A percentile compares a stretch with the other conserved stretches of the same genome.
Evolutionary conservation across 805 yeast species (phyloP).

Genomic region (Myxozyma mucilagina): DNA sequence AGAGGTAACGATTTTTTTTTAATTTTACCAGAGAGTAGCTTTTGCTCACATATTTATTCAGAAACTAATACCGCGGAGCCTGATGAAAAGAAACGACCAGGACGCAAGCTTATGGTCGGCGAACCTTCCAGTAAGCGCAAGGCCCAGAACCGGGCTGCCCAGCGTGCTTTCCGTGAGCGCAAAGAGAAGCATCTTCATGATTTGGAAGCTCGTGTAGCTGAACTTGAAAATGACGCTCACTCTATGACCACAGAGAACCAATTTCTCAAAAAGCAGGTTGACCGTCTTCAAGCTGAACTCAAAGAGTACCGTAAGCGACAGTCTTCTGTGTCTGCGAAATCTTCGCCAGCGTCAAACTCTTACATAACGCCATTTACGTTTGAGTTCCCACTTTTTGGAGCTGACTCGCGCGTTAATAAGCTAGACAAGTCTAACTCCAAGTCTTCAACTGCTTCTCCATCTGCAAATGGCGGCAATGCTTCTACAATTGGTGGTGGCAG

Average conservation of each 20-base stretch:
- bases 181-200: slow-evolving; percentile 86
- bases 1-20: slow-evolving; percentile 1
- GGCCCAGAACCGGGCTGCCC: slow-evolving; percentile 98
- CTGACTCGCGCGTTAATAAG: slow-evolving; percentile 9
- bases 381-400: slow-evolving; percentile 56
- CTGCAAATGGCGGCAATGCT: neutral
- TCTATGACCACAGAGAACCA: slow-evolving; percentile 71
- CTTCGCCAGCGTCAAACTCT: slow-evolving; percentile 18
- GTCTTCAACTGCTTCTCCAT: slow-evolving; percentile 13
- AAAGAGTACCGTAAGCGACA: slow-evolving; percentile 53
- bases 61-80: slow-evolving; percentile 29
- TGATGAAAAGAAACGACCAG: slow-evolving; percentile 53
- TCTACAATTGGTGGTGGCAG: neutral
- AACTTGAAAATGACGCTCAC: slow-evolving; percentile 69
- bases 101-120: slow-evolving; percentile 73
- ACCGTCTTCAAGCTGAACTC: slow-evolving; percentile 69
- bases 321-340: slow-evolving; percentile 3
- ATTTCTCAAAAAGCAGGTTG: slow-evolving; percentile 73
- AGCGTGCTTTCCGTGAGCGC: slow-evolving; percentile 92
- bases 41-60: neutral
- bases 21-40: neutral
- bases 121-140: slow-evolving; percentile 89
- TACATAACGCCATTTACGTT: slow-evolving; percentile 45
- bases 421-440: neutral
- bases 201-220: slow-evolving; percentile 72